phyloP scores from a whole-genome alignment of 306 rosid species.

The Quillaja saponaria region DNA sequence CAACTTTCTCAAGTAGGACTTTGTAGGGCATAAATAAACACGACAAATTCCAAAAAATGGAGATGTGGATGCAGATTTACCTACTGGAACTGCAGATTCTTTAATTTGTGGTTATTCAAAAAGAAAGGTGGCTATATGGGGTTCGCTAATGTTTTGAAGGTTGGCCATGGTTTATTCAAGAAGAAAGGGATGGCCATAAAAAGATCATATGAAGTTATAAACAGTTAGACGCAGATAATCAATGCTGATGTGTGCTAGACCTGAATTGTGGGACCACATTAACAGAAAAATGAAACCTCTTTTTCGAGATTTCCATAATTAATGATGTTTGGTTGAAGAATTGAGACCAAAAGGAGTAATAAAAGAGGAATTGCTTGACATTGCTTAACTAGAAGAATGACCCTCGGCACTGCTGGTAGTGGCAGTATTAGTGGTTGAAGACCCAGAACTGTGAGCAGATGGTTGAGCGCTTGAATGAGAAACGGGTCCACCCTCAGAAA shows the following conservation, averaged over 20 bases:
- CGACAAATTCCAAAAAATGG: slow-evolving; percentile 52
- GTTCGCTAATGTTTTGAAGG: slow-evolving; percentile 63
- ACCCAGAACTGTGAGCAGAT: slow-evolving; percentile 62
- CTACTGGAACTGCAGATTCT: slow-evolving; percentile 52
- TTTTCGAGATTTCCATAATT: slow-evolving; percentile 63
- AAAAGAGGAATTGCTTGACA: slow-evolving; percentile 57
- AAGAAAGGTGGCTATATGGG: slow-evolving; percentile 64
- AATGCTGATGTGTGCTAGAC: slow-evolving; percentile 63
- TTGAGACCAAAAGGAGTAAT: slow-evolving; percentile 62
- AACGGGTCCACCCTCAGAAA: slow-evolving; percentile 54
- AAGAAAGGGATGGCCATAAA: slow-evolving; percentile 69
- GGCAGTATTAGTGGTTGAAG: slow-evolving; percentile 44
- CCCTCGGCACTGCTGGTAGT: slow-evolving; percentile 52
- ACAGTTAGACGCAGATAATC: slow-evolving; percentile 51
- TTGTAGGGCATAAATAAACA: slow-evolving; percentile 43
- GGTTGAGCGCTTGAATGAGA: slow-evolving; percentile 59
- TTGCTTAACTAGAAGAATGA: slow-evolving; percentile 67
- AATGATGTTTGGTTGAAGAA: slow-evolving; percentile 55
- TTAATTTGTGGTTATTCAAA: slow-evolving; percentile 76
- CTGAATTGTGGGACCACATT: slow-evolving; percentile 49
- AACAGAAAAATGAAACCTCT: slow-evolving; percentile 68
- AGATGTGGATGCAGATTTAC: slow-evolving; percentile 49
- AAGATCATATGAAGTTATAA: slow-evolving; percentile 66
- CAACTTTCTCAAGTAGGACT: slow-evolving; percentile 32
- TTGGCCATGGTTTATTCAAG: slow-evolving; percentile 83